Evolutionary conservation across 805 yeast genomes (phyloP).

Genomic region (Ogataea nonfermentans): DNA sequence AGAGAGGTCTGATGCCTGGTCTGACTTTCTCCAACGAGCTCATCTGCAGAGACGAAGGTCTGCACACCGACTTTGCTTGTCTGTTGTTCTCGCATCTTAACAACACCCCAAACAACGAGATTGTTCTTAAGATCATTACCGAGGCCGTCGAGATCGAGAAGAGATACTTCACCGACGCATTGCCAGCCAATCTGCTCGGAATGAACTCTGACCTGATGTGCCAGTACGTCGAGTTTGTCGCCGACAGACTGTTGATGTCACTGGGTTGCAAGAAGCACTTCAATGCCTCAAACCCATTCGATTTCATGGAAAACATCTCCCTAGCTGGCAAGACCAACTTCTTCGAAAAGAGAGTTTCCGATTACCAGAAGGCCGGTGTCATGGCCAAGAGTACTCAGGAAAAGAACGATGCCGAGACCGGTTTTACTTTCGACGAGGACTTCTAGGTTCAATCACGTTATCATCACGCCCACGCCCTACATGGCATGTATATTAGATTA

Average conservation of each 20-base stretch:
- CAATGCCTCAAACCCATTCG: slow-evolving; percentile 92
- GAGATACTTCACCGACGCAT: slow-evolving; percentile 91
- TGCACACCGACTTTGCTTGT: slow-evolving; percentile 98
- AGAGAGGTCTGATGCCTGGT: slow-evolving; percentile 99
- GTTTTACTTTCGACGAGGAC: slow-evolving; percentile 89
- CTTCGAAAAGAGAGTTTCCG: slow-evolving; percentile 98
- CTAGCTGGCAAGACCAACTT: slow-evolving; percentile 98
- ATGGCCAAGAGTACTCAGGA: slow-evolving; percentile 66
- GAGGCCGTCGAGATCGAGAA: slow-evolving; percentile 96
- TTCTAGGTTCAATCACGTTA: slow-evolving; percentile 48
- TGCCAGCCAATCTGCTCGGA: slow-evolving; percentile 90
- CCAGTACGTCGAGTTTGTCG: slow-evolving; percentile 96
- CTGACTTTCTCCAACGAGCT: slow-evolving; percentile 96
- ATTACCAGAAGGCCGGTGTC: slow-evolving; percentile 99
- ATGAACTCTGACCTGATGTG: slow-evolving; percentile 94
- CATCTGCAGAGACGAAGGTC: slow-evolving; percentile 97
- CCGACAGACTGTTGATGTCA: slow-evolving; percentile 90
- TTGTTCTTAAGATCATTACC: slow-evolving; percentile 82
- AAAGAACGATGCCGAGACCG: slow-evolving; percentile 42
- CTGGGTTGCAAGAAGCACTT: slow-evolving; percentile 87
- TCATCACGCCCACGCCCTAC: not conserved
- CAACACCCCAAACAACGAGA: slow-evolving; percentile 77
- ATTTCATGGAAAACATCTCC: slow-evolving; percentile 98
- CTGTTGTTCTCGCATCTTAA: slow-evolving; percentile 88
- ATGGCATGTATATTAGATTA: slow-evolving; percentile 15